These are phyloP conservation scores for Cadophora sp. DNA, from an alignment of 2,329 filamentous ascomycete genomes.

Conservation along the genomic window DNA sequence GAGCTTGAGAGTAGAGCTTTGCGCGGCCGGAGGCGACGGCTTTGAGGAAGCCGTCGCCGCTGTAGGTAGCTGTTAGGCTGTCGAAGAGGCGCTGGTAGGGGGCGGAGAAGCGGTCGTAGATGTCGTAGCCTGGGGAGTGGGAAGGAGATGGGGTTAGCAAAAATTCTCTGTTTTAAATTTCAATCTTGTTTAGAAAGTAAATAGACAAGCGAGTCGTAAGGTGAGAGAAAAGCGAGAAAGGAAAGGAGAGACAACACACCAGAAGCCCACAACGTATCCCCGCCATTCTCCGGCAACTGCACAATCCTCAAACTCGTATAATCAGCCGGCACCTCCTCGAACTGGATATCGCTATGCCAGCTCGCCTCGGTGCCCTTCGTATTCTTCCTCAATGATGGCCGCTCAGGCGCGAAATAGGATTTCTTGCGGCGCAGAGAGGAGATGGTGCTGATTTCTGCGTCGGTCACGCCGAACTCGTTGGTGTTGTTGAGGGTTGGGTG, in stretches of 20 bases:
- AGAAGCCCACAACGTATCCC: not conserved
- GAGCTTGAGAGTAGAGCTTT: not conserved
- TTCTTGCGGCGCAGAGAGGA: not conserved
- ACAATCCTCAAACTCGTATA: not conserved
- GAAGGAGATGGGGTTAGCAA: too few relatives aligned
- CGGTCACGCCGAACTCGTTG: not conserved
- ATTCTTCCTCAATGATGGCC: not conserved
- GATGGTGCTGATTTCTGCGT: not conserved
- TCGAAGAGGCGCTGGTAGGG: not conserved
- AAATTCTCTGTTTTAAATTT: too few relatives aligned
- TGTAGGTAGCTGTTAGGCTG: not conserved
- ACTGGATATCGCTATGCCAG: not conserved
- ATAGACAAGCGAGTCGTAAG: too few relatives aligned
- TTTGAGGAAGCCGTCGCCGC: not conserved
- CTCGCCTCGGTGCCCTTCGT: not conserved
- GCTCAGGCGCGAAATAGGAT: not conserved
- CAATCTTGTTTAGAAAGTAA: too few relatives aligned
- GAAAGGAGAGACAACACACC: too few relatives aligned
- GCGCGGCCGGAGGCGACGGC: not conserved
- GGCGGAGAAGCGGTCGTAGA: not conserved
- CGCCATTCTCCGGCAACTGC: not conserved
- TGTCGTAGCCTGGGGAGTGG: not conserved
- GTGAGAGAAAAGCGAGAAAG: too few relatives aligned
- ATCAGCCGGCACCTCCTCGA: not conserved
- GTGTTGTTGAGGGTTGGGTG: not conserved